These are phyloP conservation scores for Blastobotrys elegans DNA, from an alignment of 1,139 yeast species.

Conservation along the genomic window DNA sequence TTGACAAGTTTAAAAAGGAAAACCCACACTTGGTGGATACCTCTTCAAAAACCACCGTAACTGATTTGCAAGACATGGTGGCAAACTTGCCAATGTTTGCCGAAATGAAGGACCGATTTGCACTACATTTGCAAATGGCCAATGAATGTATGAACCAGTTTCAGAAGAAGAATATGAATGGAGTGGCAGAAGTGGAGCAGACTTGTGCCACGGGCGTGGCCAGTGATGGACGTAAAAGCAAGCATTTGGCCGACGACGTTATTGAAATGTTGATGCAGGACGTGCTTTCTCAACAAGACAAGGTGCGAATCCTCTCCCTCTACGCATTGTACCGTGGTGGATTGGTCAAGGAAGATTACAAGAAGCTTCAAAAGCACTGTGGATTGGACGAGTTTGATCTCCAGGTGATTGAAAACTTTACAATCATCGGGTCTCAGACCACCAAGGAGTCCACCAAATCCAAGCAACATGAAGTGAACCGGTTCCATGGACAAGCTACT, in stretches of 20 bases:
- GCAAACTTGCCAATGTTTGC: conserved; percentile 40
- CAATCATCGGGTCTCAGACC: conserved; percentile 60
- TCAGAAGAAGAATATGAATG: conserved; percentile 29
- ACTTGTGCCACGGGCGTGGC: conserved; percentile 70
- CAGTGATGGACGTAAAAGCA: conserved; percentile 62
- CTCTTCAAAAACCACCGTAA: conserved; percentile 30
- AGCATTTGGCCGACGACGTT: conserved; percentile 62
- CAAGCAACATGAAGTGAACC: conserved; percentile 20
- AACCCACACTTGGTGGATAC: conserved; percentile 50
- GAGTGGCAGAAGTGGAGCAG: conserved; percentile 44
- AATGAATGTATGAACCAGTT: conserved; percentile 38
- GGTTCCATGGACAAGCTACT: conserved; percentile 38
- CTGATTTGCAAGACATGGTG: conserved; percentile 39
- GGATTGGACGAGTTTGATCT: conserved; percentile 58
- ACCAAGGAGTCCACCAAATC: conserved; percentile 44
- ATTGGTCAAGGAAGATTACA: conserved; percentile 64
- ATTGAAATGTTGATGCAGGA: conserved; percentile 50
- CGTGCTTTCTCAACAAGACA: conserved; percentile 51
- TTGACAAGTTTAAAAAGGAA: conserved; percentile 63
- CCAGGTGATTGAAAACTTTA: conserved; percentile 59
- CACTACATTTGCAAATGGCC: conserved; percentile 38
- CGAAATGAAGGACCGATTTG: conserved; percentile 36
- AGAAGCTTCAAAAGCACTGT: conserved; percentile 65
- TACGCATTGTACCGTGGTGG: conserved; percentile 88
- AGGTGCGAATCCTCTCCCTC: conserved; percentile 68